Base-by-base conservation (phyloP, 2,329 filamentous ascomycete genomes). In the Aspergillus fischeri region DNA sequence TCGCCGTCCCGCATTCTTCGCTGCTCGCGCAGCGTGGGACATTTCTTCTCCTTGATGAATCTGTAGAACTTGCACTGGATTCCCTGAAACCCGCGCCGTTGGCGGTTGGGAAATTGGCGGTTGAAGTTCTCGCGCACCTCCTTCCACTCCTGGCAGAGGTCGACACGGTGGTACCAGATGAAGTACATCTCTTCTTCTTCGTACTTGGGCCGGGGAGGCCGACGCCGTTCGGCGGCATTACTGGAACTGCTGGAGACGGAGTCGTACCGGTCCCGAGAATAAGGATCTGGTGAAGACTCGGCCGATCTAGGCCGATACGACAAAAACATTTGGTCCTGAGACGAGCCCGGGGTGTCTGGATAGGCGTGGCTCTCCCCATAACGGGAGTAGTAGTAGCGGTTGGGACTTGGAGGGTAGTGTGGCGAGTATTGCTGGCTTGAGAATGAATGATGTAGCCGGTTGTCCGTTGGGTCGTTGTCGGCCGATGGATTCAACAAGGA, bases 41-140 rank as follows among this genome's bases (percentile, higher is more conserved):
- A 75, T 49, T 73, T 74, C 61, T 78, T 74, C 54, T 75, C 72
- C 57, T 74, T 74, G 55, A 80, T 76, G 55, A 78, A 74, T n/a
- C 78, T 75, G 63, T 80, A 80, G 63, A 78, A 80, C 59, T 78
- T 78, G 71, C 78, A 80, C 64, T 80, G 77, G 21, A 80, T 77
- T 0, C 78, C 78, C 58, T 76, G 73, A 63, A 77, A 77, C 4
- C 72, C 72, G 14, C 73, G 67, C 24, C 73, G 67, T 61, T 74
- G 73, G 17, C 73, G 71, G 11, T 63, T 65, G 20, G 75, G 73
- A 54, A 79, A 80, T 56, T 78, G 75, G 0, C 63, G 66, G 61
- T 77, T 75, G 60, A 78, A 80, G 55, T 70, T 72, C 53, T 76
- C 71, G 27, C 73, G 71, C 24, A 80, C 74, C 58, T 77, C 71